Base-by-base conservation (phyloP, 2,329 filamentous ascomycete species). In the Penicillium sp. region DNA sequence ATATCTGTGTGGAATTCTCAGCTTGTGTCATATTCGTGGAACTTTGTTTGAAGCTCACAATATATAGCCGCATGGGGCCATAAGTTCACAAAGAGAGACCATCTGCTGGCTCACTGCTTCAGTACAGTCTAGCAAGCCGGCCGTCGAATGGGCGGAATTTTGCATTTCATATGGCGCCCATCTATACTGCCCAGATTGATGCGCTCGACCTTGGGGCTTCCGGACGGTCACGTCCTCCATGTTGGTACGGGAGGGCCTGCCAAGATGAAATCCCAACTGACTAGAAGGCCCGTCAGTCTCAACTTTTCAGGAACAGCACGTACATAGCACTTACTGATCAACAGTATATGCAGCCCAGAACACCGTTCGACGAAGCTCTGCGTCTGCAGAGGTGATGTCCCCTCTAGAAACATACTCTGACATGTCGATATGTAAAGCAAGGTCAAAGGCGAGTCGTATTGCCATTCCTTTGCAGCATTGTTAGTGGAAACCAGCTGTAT, bases 281-380 rank as follows among this genome's bases (percentile, higher is more conserved):
- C n/a, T n/a, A n/a, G n/a, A n/a, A n/a, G n/a, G n/a, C n/a, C n/a
- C n/a, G n/a, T n/a, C n/a, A n/a, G n/a, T n/a, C n/a, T n/a, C n/a
- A n/a, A n/a, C n/a, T n/a, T n/a, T n/a, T n/a, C n/a, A n/a, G n/a
- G n/a, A n/a, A n/a, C n/a, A n/a, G n/a, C n/a, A n/a, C n/a, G n/a
- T n/a, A n/a, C n/a, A n/a, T n/a, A n/a, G n/a, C n/a, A n/a, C n/a
- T n/a, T n/a, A n/a, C 51, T 53, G 46, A 40, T 73, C 69, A n/a
- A 68, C 63, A 27, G 64, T 60, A 48, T 67, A 73, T 18, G 63
- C 63, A 7, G 62, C 65, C 72, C 72, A 75, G 42, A 75, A 75
- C 0, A 69, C 64, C 2, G 62, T 62, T n/a, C 62, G 59, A 14
- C 72, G 66, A 6, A 71, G 25, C 3, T 62, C 56, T 1, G 59